Conservation (phyloP, 2,329 filamentous ascomycete genomes). For the Arthrobotrys musiformis region DNA sequence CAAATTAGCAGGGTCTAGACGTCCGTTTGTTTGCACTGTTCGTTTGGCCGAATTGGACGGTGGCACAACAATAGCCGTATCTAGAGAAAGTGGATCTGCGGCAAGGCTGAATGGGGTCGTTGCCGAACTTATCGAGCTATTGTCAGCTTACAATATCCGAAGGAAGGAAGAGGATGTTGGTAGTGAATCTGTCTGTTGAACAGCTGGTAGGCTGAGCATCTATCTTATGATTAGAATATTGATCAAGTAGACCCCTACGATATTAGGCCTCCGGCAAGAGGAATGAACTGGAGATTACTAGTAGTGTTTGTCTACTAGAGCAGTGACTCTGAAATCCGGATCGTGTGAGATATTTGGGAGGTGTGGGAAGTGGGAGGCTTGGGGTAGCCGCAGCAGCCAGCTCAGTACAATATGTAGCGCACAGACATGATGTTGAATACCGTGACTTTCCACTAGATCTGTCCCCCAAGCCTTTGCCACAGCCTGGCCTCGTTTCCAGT, state of each 20-base stretch:
- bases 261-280: background rate
- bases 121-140: conserved; percentile 19
- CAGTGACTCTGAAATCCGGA: background rate
- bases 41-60: conserved; percentile 10
- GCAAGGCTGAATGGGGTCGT: conserved; percentile 23
- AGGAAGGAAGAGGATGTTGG: background rate
- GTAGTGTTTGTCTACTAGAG: background rate
- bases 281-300: background rate
- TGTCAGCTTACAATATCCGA: conserved; percentile 18
- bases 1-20: background rate
- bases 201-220: background rate
- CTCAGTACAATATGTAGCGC: conserved; percentile 54
- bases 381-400: conserved; percentile 37
- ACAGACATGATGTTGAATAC: conserved; percentile 56
- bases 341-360: background rate
- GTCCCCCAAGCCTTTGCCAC: conserved; percentile 43
- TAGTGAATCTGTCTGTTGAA: background rate
- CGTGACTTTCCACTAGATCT: conserved; percentile 52
- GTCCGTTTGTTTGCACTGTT: conserved; percentile 22
- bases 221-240: background rate
- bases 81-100: conserved; percentile 16
- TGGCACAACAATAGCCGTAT: conserved; percentile 18
- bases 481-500: background rate
- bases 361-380: conserved; percentile 27
- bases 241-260: conserved; percentile 1